Evolutionary conservation across 2,329 filamentous ascomycete species (phyloP).

Genomic region (Pestalotiopsis sp.): DNA sequence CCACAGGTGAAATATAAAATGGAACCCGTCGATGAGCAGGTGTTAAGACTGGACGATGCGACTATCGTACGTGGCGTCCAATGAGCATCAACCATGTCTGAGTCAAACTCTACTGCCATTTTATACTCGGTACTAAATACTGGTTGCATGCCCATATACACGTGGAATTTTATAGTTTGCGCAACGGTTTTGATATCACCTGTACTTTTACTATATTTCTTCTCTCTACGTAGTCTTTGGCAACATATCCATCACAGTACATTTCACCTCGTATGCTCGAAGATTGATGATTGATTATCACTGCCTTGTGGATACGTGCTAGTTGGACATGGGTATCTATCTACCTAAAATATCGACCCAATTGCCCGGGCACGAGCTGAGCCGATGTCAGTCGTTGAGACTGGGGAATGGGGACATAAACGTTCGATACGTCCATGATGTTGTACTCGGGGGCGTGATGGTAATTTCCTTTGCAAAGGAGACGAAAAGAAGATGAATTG

Average conservation of each 20-base stretch:
- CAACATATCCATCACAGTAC: background rate
- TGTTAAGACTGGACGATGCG: background rate
- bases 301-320: background rate
- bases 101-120: background rate
- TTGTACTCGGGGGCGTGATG: background rate
- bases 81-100: background rate
- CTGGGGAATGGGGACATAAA: background rate
- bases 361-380: background rate
- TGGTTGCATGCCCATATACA: background rate
- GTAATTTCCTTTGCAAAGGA: background rate
- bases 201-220: background rate
- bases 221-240: background rate
- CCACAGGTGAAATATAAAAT: background rate
- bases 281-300: background rate
- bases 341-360: background rate
- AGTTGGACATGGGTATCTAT: background rate
- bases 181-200: background rate
- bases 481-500: background rate
- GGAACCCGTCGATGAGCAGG: background rate
- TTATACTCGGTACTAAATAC: background rate
- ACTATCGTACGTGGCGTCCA: background rate
- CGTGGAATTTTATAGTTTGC: background rate
- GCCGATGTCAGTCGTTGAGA: constrained; percentile 12
- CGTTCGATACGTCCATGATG: constrained; percentile 7
- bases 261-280: background rate